Base-by-base conservation (phyloP, 352 stramenopile species). In the Thalassiosira livingstoniorum region DNA sequence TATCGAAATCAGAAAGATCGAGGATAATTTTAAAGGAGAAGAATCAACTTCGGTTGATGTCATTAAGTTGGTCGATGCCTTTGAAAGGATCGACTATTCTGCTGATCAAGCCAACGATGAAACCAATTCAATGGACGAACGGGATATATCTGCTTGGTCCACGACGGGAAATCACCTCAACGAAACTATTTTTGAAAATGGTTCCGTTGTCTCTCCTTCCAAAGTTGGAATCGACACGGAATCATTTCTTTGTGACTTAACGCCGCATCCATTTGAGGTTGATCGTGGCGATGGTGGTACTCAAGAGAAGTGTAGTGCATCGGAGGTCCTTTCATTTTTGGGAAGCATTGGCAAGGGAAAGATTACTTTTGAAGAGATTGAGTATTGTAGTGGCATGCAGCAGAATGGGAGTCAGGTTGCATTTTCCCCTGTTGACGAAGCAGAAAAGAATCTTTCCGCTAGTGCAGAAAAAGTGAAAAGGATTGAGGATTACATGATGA, bases 81-180 rank as follows among this genome's bases (percentile, higher is more conserved):
- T 29, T n/a, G 21, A 5, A 4, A 58, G 11, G n/a, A 29, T 11
- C 34, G 54, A 21, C 10, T n/a, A 31, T 11, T 32, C 5, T 45
- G 2, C 27, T 18, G 51, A 5, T 21, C 5, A 18, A 23, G 61
- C 21, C 47, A 61, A 62, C 25, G 47, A 55, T 35, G 65, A 74
- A 32, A 53, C 55, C 21, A 18, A 47, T 37, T 51, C 58, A 53
- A 47, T 63, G 43, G 54, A 75, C 4, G 61, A 83, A 23, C 68
- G 57, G 7, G 57, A 72, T 32, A 29, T 29, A 3, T 76, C 66
- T 11, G 55, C 54, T 10, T 84, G 68, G 76, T 67, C 69, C 61
- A 84, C 79, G 79, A 37, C 79, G 71, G 71, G 69, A 2, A 71
- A 76, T 74, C 51, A 86, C 51, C 31, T 81, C 10, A 74, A 86